A percentile compares a stretch with the other conserved stretches of the same genome.
Conservation (phyloP, 371 early-diverging fungal species). For the Blastocladiella emersonii region DNA sequence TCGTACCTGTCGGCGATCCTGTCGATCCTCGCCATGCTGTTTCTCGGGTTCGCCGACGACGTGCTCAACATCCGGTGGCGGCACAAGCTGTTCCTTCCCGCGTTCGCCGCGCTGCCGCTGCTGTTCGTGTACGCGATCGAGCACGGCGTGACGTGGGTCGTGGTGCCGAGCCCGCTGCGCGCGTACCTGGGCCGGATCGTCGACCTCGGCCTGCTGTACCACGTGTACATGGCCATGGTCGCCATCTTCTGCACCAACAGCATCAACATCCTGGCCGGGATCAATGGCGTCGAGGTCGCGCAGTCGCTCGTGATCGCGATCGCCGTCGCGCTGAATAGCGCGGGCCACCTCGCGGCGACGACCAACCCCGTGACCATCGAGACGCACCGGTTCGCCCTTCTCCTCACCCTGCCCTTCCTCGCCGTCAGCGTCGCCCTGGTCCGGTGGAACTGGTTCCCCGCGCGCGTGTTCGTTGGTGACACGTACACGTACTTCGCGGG, state of each 20-base stretch:
- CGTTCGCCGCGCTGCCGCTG: conserved; percentile 82
- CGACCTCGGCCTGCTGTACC: conserved; percentile 81
- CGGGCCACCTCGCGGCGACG: conserved; percentile 30
- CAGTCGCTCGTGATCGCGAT: conserved; percentile 80
- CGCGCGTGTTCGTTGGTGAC: conserved; percentile 92
- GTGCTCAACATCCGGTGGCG: conserved; percentile 92
- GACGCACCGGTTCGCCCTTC: conserved; percentile 67
- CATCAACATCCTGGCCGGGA: conserved; percentile 96
- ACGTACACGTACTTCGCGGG: conserved; percentile 96
- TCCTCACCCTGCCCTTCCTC: conserved; percentile 81
- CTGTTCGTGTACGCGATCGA: conserved; percentile 87
- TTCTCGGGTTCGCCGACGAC: conserved; percentile 96
- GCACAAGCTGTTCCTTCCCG: conserved; percentile 88
- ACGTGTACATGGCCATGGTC: conserved; percentile 77
- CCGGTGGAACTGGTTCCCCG: conserved; percentile 83
- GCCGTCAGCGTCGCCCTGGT: conserved; percentile 66
- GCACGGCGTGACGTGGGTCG: conserved; percentile 70
- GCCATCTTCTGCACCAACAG: conserved; percentile 91
- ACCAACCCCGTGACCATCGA: conserved; percentile 29
- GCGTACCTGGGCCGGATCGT: conserved; percentile 50
- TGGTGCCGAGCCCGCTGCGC: conserved; percentile 70
- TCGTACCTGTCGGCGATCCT: conserved; percentile 76
- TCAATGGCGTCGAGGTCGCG: conserved; percentile 94
- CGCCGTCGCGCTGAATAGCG: conserved; percentile 68
- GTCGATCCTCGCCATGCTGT: conserved; percentile 81